Conservation (phyloP, 1,284 basidiomycete genomes). For the Ustilago nuda region DNA sequence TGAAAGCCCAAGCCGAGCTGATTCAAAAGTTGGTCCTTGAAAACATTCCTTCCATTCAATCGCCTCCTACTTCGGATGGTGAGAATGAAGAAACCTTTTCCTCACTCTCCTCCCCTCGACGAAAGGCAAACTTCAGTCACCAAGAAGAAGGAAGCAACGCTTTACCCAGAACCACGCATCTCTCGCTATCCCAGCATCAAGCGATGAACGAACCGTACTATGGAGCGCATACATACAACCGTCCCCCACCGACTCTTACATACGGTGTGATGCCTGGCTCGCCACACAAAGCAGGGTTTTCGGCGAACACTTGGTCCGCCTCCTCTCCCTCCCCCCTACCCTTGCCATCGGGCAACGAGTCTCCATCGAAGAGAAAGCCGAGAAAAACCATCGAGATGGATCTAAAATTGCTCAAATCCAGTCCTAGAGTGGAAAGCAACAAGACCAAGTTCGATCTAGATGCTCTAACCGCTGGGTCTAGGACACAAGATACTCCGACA, state of each 20-base stretch:
- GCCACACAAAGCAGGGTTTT: conserved; percentile 27
- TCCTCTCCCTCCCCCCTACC: conserved; percentile 48
- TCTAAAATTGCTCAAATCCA: conserved; percentile 44
- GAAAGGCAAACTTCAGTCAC: background rate
- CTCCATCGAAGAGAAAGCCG: conserved; percentile 31
- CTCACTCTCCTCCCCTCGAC: conserved; percentile 5
- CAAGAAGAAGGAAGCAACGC: conserved; percentile 1
- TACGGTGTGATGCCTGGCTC: conserved; percentile 28
- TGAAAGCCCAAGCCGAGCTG: conserved; percentile 57
- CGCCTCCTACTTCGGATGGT: conserved; percentile 26
- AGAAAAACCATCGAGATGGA: conserved; percentile 62
- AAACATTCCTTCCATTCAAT: conserved; percentile 6
- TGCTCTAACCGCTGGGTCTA: background rate
- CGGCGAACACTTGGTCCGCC: conserved; percentile 12
- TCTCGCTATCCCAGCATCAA: conserved; percentile 16
- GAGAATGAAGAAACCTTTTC: conserved; percentile 16
- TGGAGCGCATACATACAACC: conserved; percentile 58
- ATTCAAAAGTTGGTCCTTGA: conserved; percentile 49
- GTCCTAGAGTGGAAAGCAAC: conserved; percentile 38
- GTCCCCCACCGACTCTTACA: conserved; percentile 34
- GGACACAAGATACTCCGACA: conserved; percentile 28
- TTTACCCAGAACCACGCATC: conserved; percentile 33
- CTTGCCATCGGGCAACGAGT: conserved; percentile 3
- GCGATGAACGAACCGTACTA: conserved; percentile 44
- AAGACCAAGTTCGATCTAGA: conserved; percentile 27